phyloP scores from a whole-genome alignment of 805 yeast genomes.

The Pichia insulana region DNA sequence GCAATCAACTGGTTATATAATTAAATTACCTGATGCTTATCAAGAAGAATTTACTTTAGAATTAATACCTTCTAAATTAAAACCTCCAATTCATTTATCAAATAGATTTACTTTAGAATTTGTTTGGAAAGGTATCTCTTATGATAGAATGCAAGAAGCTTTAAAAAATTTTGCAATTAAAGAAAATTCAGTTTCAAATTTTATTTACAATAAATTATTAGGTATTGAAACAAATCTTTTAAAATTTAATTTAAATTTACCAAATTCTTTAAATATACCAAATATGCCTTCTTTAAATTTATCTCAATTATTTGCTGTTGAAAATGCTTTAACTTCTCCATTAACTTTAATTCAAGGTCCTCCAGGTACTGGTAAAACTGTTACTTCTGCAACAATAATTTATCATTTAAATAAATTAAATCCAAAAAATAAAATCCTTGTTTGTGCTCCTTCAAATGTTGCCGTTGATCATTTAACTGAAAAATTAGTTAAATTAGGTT shows the following conservation, averaged over 20 bases:
- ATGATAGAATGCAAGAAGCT: conserved; percentile 77
- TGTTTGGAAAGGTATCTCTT: conserved; percentile 83
- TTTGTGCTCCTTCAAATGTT: conserved; percentile 92
- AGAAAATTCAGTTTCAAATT: conserved; percentile 60
- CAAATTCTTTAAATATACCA: conserved; percentile 52
- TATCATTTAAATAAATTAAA: conserved; percentile 61
- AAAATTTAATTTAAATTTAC: conserved; percentile 53
- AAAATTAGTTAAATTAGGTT: conserved; percentile 59
- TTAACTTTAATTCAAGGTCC: conserved; percentile 87
- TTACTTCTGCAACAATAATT: conserved; percentile 82
- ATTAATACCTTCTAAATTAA: conserved; percentile 34
- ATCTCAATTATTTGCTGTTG: conserved; percentile 75
- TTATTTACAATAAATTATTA: conserved; percentile 64
- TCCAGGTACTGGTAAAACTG: conserved; percentile 95
- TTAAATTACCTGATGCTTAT: conserved; percentile 57
- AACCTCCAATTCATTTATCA: conserved; percentile 52
- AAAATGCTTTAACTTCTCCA: conserved; percentile 58
- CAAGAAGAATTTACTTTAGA: conserved; percentile 69
- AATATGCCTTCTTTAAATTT: conserved; percentile 62
- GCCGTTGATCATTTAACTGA: conserved; percentile 88
- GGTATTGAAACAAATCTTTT: conserved; percentile 70
- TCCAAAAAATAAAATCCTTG: conserved; percentile 54
- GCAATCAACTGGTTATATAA: conserved; percentile 65
- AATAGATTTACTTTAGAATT: conserved; percentile 76
- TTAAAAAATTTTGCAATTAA: conserved; percentile 62